Conservation (phyloP, 257 asterid genomes). For the Petrea volubilis region DNA sequence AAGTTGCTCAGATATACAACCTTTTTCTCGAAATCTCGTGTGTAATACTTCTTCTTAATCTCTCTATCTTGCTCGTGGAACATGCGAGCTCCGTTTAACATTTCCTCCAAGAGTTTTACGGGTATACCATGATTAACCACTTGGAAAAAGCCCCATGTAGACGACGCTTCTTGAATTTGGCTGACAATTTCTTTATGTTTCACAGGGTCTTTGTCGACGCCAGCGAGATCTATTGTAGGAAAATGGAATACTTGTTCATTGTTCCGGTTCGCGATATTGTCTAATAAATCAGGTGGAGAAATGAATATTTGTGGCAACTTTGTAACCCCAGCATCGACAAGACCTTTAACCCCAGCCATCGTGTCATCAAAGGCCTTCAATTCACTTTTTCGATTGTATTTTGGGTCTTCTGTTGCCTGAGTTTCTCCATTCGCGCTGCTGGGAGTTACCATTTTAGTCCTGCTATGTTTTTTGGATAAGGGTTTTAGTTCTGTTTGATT, state of each 20-base stretch:
- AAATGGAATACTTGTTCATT: neutral
- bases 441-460: too few species aligned
- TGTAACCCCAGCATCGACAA: constrained; percentile 24
- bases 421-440: too few species aligned
- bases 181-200: constrained; percentile 1
- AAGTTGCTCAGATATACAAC: constrained; percentile 27
- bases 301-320: constrained; percentile 27
- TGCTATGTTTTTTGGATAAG: too few species aligned
- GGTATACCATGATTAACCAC: constrained; percentile 41
- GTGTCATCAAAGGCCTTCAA: too few species aligned
- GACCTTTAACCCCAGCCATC: constrained; percentile 30
- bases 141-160: constrained; percentile 33
- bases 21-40: constrained; percentile 24
- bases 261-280: neutral
- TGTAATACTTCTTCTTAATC: constrained; percentile 32
- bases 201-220: neutral
- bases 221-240: constrained; percentile 29
- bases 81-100: constrained; percentile 23
- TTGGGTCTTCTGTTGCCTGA: too few species aligned
- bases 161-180: constrained; percentile 13
- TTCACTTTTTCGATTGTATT: too few species aligned
- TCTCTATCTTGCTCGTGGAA: constrained; percentile 39
- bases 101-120: neutral
- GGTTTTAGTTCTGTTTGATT: too few species aligned
- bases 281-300: neutral